Evolutionary conservation across 306 rosid genomes (phyloP).

Genomic region (Nissolia schottii): DNA sequence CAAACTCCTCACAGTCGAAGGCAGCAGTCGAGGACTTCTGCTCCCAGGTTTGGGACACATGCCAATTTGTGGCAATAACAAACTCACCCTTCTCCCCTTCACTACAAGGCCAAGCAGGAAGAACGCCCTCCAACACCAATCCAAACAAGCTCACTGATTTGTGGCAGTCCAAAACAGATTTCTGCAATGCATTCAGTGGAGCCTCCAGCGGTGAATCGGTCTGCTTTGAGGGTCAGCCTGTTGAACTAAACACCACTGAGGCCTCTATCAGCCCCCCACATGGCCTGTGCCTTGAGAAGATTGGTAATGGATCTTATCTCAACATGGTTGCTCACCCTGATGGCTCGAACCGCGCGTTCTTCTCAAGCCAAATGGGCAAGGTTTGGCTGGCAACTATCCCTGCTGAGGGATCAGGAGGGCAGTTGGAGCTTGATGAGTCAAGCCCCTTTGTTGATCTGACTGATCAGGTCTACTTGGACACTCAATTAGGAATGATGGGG

Average conservation of each 20-base stretch:
- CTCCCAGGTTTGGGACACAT: constrained; percentile 74
- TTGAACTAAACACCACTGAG: constrained; percentile 42
- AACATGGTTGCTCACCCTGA: constrained; percentile 47
- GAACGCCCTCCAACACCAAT: constrained; percentile 37
- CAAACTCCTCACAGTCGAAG: constrained; percentile 69
- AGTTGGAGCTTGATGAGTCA: constrained; percentile 26
- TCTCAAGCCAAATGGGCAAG: constrained; percentile 26
- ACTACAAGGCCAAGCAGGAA: constrained; percentile 55
- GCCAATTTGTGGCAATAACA: constrained; percentile 58
- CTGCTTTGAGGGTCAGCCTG: constrained; percentile 78
- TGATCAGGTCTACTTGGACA: constrained; percentile 22
- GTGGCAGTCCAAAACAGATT: constrained; percentile 80
- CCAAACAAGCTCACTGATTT: constrained; percentile 47
- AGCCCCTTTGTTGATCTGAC: constrained; percentile 35
- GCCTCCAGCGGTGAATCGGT: constrained; percentile 51
- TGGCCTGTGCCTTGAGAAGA: constrained; percentile 46
- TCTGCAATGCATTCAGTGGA: constrained; percentile 85
- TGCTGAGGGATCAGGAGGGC: constrained; percentile 18
- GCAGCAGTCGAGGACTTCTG: constrained; percentile 52
- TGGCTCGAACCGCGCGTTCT: constrained; percentile 39
- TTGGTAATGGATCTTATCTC: constrained; percentile 35
- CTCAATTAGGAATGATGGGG: constrained; percentile 29
- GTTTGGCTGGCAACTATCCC: constrained; percentile 43
- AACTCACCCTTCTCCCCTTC: constrained; percentile 88
- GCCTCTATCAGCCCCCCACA: constrained; percentile 42